Evolutionary conservation across 176 grass and related monocot genomes (phyloP).

Genomic region (Bothriochloa decipiens): DNA sequence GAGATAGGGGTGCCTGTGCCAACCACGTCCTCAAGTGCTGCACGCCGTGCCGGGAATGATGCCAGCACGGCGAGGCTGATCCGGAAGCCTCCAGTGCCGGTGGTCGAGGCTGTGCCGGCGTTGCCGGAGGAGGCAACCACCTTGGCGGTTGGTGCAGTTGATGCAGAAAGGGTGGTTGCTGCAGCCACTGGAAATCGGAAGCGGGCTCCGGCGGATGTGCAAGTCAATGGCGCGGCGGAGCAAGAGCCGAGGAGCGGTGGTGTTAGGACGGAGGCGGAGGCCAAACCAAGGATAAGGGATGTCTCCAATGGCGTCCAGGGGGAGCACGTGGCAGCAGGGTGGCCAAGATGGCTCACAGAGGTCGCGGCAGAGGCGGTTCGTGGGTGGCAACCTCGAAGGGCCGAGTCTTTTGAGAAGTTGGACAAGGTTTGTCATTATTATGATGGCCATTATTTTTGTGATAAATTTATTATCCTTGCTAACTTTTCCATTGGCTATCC

Average conservation of each 20-base stretch:
- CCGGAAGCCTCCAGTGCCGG: constrained; percentile 52
- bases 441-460: neutral
- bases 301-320: constrained; percentile 61
- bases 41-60: constrained; percentile 33
- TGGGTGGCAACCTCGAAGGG: constrained; percentile 88
- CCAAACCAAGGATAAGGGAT: constrained; percentile 50
- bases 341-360: constrained; percentile 88
- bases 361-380: constrained; percentile 87
- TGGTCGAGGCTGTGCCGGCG: constrained; percentile 37
- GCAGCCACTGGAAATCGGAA: constrained; percentile 31
- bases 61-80: constrained; percentile 70
- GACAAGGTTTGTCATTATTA: constrained; percentile 78
- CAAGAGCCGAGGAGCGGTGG: constrained; percentile 31
- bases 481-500: constrained; percentile 20
- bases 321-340: constrained; percentile 70
- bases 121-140: constrained; percentile 37
- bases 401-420: constrained; percentile 95
- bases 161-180: constrained; percentile 50
- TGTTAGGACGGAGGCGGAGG: constrained; percentile 33
- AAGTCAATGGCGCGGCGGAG: constrained; percentile 29
- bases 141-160: constrained; percentile 33
- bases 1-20: constrained; percentile 59
- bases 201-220: constrained; percentile 13
- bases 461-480: constrained; percentile 14
- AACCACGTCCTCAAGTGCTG: constrained; percentile 39